Evolutionary conservation across 331 rosid genomes (phyloP).

Genomic region (Pyracantha coccinea): DNA sequence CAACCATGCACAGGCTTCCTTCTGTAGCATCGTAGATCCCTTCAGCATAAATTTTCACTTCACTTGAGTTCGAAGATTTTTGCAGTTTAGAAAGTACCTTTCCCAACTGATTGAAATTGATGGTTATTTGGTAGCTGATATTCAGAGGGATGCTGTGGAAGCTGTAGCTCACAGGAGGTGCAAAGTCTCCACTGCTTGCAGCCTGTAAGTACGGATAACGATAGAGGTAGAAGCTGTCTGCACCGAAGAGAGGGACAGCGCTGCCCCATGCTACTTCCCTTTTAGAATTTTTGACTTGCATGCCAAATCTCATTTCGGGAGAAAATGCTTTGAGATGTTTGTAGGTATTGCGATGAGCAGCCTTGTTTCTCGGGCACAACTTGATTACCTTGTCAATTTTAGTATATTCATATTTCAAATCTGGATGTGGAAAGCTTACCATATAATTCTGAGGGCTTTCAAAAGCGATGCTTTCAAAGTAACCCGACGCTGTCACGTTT

Average conservation of each 20-base stretch:
- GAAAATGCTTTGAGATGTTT: conserved; percentile 23
- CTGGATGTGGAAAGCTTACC: background rate
- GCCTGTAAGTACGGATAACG: background rate
- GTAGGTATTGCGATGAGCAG: background rate
- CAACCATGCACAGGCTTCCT: conserved; percentile 63
- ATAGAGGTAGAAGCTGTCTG: background rate
- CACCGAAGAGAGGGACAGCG: conserved; percentile 26
- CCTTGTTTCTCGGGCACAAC: conserved; percentile 25
- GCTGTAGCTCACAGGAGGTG: background rate
- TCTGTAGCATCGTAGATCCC: conserved; percentile 41
- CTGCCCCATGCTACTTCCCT: conserved; percentile 5
- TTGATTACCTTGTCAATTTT: conserved; percentile 17
- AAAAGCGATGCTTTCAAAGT: conserved; percentile 33
- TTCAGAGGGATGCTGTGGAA: background rate
- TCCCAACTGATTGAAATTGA: background rate
- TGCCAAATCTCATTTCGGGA: conserved; percentile 35
- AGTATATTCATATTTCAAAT: conserved; percentile 28
- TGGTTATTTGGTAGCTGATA: conserved; percentile 35
- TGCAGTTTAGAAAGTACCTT: background rate
- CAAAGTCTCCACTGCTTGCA: background rate
- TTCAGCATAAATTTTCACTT: conserved; percentile 32
- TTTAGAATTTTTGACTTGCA: conserved; percentile 12
- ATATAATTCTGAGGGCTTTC: background rate
- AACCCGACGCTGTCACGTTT: conserved; percentile 8
- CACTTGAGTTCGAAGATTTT: background rate